Evolutionary conservation across 176 grass and related monocot species (phyloP), one percentile per base, ranked within the genome.

Genomic region (Ananas comosus): DNA sequence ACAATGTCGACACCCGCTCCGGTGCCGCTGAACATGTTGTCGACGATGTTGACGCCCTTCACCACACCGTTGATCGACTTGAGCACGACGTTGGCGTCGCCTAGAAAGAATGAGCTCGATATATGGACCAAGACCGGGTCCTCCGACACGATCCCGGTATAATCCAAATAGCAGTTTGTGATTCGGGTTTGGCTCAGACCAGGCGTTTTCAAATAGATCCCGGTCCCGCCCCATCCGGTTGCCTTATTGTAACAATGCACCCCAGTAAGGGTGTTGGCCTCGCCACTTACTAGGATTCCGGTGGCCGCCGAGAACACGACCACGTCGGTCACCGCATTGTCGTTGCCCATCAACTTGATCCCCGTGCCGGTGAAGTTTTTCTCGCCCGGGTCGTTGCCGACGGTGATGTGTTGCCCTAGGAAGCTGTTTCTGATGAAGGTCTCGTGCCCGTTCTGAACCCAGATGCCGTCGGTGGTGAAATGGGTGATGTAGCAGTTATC

Each of bases 171-270:
- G 50, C 78, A 86, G 64, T 91, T 86, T 64, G 48, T 72, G 67
- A 96, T 69, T 75, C 85, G 85, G 10, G 92, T 84, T 68, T 96
- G 92, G 1, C 82, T 91, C 21, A 75, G 23, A 0, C 85, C 83
- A 0, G 85, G 85, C 2, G 69, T 1, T 72, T 80, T 88, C 82
- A 96, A 72, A 73, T 96, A 57, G 64, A 96, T 91, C 2, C 92
- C 91, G 0, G 74, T 68, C 59, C 91, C 92, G 10, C 92, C 92
- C 64, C 77, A 88, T 0, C 75, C 82, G 13, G 88, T 12, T 1
- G 92, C 88, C 83, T 96, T 96, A 75, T 96, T 96, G 79, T 96
- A 96, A 69, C 92, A 96, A 80, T 96, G 92, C 61, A 91, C 85
- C 53, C 92, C 92, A 29, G 92, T 82, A 28, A 96, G 76, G n/a